phyloP scores from a whole-genome alignment of 371 early-diverging fungal species.

The Nosema muscidifuracis region DNA sequence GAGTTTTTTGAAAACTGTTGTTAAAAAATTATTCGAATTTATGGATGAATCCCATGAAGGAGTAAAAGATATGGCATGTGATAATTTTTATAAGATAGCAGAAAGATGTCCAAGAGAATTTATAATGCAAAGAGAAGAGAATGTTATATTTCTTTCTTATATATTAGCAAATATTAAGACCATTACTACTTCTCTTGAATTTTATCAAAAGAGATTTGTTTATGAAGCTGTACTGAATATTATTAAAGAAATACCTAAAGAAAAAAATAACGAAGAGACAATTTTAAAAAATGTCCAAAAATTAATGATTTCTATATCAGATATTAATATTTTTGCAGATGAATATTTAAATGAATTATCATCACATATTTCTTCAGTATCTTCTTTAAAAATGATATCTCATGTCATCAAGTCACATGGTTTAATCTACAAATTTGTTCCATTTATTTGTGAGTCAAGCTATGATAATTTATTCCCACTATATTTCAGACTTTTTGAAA shows the following conservation, averaged over 20 bases:
- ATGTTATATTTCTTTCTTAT: constrained; percentile 17
- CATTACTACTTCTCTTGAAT: constrained; percentile 41
- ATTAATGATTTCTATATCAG: constrained; percentile 4
- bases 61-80: constrained; percentile 99
- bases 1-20: constrained; percentile 97
- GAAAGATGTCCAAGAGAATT: constrained; percentile 89
- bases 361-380: background rate
- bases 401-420: constrained; percentile 46
- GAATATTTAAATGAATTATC: constrained; percentile 9
- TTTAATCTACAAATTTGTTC: constrained; percentile 39
- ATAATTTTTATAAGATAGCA: constrained; percentile 93
- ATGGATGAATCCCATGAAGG: constrained; percentile 99
- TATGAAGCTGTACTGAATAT: constrained; percentile 42
- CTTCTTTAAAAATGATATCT: constrained; percentile 17
- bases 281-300: constrained; percentile 20
- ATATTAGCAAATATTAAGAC: constrained; percentile 36
- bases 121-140: constrained; percentile 50
- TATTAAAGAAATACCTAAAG: constrained; percentile 30
- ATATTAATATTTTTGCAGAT: constrained; percentile 20
- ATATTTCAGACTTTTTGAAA: constrained; percentile 28
- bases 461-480: constrained; percentile 15
- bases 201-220: constrained; percentile 54
- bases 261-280: constrained; percentile 17
- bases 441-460: constrained; percentile 26
- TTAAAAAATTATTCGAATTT: constrained; percentile 98